A percentile compares a stretch with the other conserved stretches of the same genome.
Evolutionary conservation across 2,329 filamentous ascomycete genomes (phyloP).

Genomic region (Biscogniauxia mediterranea): DNA sequence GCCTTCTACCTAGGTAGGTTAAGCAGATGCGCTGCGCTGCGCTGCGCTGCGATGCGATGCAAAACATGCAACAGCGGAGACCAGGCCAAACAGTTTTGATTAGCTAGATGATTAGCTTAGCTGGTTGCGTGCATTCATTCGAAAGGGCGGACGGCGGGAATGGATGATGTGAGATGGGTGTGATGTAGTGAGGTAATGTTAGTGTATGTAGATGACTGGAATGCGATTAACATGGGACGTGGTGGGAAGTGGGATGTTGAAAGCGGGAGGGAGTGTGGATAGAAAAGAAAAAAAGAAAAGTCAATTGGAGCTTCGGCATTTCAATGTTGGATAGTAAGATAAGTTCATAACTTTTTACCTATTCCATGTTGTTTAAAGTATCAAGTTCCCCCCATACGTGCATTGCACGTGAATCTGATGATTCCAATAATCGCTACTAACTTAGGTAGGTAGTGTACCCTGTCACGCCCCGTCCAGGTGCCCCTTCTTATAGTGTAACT

Average conservation of each 20-base stretch:
- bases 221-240: not conserved
- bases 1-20: too few relatives aligned
- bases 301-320: not conserved
- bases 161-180: not conserved
- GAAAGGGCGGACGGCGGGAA: not conserved
- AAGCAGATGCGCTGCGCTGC: not conserved
- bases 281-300: not conserved
- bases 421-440: not conserved
- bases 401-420: not conserved
- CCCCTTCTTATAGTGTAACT: too few relatives aligned
- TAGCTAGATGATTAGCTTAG: too few relatives aligned
- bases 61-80: not conserved
- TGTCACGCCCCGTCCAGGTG: too few relatives aligned
- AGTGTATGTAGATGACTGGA: not conserved
- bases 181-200: too few relatives aligned
- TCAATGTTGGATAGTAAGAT: not conserved
- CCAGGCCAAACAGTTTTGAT: not conserved
- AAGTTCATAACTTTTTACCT: not conserved
- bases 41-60: not conserved
- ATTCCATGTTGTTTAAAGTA: not conserved
- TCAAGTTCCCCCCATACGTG: not conserved
- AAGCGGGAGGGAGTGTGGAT: not conserved
- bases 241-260: too few relatives aligned
- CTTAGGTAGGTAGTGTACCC: not conserved
- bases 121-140: not conserved